phyloP scores from a whole-genome alignment of 345 rosid genomes.

The Lumnitzera racemosa region DNA sequence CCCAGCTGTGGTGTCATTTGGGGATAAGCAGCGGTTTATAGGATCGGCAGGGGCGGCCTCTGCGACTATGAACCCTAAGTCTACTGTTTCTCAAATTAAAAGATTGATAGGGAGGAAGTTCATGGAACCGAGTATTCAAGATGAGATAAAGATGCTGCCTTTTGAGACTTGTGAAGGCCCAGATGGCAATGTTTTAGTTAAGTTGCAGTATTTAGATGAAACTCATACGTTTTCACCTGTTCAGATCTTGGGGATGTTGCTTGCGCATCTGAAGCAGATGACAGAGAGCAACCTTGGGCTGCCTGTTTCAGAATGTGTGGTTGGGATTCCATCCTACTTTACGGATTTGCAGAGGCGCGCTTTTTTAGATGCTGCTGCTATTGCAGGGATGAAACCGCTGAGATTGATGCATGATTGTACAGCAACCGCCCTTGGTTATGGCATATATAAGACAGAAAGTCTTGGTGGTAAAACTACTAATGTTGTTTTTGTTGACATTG shows the following conservation, averaged over 20 bases:
- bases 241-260: constrained; percentile 46
- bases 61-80: constrained; percentile 41
- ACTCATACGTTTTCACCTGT: constrained; percentile 30
- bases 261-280: constrained; percentile 46
- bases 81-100: constrained; percentile 48
- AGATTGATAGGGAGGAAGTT: constrained; percentile 41
- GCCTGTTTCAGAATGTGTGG: constrained; percentile 43
- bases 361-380: constrained; percentile 41
- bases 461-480: constrained; percentile 26
- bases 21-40: constrained; percentile 52
- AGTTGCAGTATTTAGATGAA: constrained; percentile 34
- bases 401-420: constrained; percentile 55
- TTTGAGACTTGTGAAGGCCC: constrained; percentile 36
- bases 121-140: constrained; percentile 36
- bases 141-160: constrained; percentile 36
- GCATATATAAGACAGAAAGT: constrained; percentile 53
- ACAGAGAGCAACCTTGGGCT: constrained; percentile 40
- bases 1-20: constrained; percentile 38
- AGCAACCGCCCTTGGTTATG: constrained; percentile 54
- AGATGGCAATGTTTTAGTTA: constrained; percentile 40
- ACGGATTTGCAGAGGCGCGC: constrained; percentile 55
- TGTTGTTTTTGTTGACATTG: constrained; percentile 52
- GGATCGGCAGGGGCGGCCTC: constrained; percentile 49
- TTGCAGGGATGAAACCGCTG: constrained; percentile 51
- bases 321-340: constrained; percentile 55